phyloP scores from a whole-genome alignment of 2,329 filamentous ascomycete genomes.

The Nemania sp. region DNA sequence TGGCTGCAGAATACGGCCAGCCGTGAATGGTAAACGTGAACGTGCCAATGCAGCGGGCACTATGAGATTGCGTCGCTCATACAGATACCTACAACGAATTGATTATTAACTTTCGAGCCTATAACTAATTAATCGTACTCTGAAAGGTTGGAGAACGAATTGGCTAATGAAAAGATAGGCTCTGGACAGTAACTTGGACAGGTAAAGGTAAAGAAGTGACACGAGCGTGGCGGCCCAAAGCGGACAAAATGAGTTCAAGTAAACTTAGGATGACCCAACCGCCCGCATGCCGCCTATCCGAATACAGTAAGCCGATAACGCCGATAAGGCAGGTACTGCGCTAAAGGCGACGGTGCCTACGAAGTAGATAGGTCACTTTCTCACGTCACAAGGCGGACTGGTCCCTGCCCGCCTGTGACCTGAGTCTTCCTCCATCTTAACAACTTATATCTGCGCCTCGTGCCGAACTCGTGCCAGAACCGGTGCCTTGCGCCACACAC shows the following conservation, averaged over 20 bases:
- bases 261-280: slow-evolving; percentile 18
- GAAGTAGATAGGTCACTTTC: slow-evolving; percentile 2
- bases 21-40: neutral
- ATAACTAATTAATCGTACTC: too few relatives aligned
- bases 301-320: slow-evolving; percentile 25
- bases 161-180: slow-evolving; percentile 11
- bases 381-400: slow-evolving; percentile 29
- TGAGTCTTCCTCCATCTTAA: neutral
- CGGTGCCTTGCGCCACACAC: slow-evolving; percentile 11
- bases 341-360: neutral
- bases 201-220: neutral
- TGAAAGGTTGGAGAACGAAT: slow-evolving; percentile 3
- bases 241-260: neutral
- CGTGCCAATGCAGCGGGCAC: slow-evolving; percentile 1
- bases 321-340: slow-evolving; percentile 27
- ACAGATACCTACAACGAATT: neutral
- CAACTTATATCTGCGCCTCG: neutral
- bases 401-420: slow-evolving; percentile 13
- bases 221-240: neutral
- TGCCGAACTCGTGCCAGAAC: neutral
- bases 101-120: too few relatives aligned
- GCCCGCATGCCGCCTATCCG: neutral
- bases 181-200: neutral
- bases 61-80: neutral
- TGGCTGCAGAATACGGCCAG: neutral